Evolutionary conservation across 2,329 filamentous ascomycete genomes (phyloP).

Genomic region (Trichoderma breve): DNA sequence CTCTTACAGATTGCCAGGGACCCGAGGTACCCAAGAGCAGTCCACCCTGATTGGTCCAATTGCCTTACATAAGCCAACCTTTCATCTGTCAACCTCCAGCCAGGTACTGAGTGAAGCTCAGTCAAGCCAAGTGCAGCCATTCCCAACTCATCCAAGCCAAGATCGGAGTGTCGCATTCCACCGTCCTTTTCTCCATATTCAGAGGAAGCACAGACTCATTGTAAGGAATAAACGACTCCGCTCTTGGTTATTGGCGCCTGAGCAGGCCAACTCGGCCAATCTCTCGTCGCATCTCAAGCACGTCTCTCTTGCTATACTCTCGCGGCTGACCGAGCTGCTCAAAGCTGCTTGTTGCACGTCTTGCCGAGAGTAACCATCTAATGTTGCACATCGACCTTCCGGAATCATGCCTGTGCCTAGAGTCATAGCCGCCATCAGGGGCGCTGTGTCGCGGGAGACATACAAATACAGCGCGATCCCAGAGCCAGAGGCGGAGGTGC

Average conservation of each 20-base stretch:
- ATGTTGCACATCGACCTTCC: neutral
- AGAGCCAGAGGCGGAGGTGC: neutral
- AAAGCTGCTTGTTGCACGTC: neutral
- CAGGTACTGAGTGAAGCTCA: neutral
- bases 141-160: neutral
- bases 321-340: neutral
- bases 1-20: neutral
- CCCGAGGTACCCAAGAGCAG: neutral
- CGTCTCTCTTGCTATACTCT: neutral
- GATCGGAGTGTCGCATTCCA: neutral
- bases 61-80: neutral
- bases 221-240: neutral
- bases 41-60: neutral
- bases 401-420: slow-evolving; percentile 9
- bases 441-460: slow-evolving; percentile 22
- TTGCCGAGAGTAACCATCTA: neutral
- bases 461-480: slow-evolving; percentile 34
- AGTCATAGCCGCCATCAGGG: slow-evolving; percentile 24
- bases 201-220: neutral
- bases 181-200: neutral
- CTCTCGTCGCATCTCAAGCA: neutral
- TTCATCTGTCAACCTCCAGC: neutral
- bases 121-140: neutral
- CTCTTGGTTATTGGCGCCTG: neutral
- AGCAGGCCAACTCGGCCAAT: neutral